These are phyloP conservation scores for Hypoxylon rickii DNA, from an alignment of 495 filamentous ascomycete genomes.

Conservation along the genomic window DNA sequence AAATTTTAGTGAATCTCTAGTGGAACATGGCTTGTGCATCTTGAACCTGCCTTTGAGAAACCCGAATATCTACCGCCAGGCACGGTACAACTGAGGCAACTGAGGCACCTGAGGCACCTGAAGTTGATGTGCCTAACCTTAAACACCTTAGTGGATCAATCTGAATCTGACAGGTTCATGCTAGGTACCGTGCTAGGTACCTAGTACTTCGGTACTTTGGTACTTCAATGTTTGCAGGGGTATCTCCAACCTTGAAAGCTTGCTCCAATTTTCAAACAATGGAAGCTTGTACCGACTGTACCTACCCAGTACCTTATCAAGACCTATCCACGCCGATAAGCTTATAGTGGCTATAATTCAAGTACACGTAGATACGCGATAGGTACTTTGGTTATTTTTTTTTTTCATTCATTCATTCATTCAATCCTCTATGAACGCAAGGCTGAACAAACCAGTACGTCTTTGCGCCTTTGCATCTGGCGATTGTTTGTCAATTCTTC, in stretches of 20 bases:
- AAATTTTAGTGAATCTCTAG: no score
- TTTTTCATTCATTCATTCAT: constrained; percentile 27
- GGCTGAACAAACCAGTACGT: constrained; percentile 20
- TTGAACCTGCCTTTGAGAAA: neutral
- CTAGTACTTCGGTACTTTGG: no score
- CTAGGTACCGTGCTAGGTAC: neutral
- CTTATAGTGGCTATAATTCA: no score
- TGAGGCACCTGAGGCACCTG: neutral
- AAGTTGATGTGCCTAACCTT: no score
- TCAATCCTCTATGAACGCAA: constrained; percentile 19
- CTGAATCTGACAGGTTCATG: neutral
- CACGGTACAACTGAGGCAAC: neutral
- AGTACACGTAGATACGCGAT: neutral
- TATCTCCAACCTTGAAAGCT: no score
- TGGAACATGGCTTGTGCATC: neutral
- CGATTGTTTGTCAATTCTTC: constrained; percentile 21
- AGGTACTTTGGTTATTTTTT: constrained; percentile 4
- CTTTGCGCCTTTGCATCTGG: constrained; percentile 3
- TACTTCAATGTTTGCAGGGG: no score
- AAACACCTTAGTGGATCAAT: neutral
- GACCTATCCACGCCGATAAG: constrained; percentile 23
- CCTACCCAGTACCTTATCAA: constrained; percentile 15
- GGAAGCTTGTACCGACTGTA: no score
- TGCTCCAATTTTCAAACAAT: no score
- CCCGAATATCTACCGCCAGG: constrained; percentile 22